These are phyloP conservation scores for Apiospora saccharicola DNA, from an alignment of 2,329 filamentous ascomycete genomes.

Conservation along the genomic window DNA sequence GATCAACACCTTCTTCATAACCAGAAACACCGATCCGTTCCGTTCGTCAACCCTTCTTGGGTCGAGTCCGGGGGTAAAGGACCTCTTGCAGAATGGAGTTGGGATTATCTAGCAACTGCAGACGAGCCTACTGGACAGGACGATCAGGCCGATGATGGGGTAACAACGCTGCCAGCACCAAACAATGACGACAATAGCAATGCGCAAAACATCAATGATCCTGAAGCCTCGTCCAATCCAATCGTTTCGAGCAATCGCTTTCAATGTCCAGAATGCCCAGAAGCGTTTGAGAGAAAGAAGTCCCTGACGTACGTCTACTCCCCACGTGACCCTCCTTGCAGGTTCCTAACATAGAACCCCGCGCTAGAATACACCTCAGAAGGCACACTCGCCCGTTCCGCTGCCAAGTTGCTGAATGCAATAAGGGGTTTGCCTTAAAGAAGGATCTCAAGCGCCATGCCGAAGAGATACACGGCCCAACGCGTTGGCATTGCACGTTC, in stretches of 20 bases:
- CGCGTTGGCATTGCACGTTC: neutral
- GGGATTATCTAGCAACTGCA: neutral
- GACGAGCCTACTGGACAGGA: neutral
- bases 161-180: neutral
- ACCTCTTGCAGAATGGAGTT: neutral
- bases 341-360: neutral
- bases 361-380: neutral
- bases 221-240: neutral
- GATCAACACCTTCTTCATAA: neutral
- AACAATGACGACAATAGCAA: neutral
- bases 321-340: neutral
- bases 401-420: neutral
- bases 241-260: neutral
- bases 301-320: neutral
- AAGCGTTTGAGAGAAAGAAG: neutral
- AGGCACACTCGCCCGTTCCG: neutral
- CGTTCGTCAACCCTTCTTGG: slow-evolving; percentile 4
- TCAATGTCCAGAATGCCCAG: neutral
- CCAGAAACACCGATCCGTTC: neutral
- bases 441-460: neutral
- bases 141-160: neutral
- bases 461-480: neutral
- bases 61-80: neutral
- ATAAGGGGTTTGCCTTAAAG: neutral
- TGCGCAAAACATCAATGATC: neutral